Conservation (phyloP, 441 rosid species). For the Sinapis alba region DNA sequence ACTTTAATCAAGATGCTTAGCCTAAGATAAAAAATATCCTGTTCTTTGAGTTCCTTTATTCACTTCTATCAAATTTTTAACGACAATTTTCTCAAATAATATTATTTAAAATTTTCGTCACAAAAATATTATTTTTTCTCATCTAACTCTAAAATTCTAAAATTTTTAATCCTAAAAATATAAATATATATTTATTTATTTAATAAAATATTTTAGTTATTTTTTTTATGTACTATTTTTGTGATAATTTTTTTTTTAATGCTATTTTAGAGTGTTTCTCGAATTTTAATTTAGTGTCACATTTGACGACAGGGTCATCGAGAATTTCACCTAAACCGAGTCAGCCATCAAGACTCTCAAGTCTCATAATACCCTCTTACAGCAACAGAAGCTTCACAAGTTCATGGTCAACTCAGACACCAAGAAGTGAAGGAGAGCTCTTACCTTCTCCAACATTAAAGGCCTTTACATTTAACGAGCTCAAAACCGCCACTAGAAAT, state of each 20-base stretch:
- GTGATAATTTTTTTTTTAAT: too few species aligned
- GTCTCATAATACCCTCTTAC: slow-evolving; percentile 58
- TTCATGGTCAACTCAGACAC: slow-evolving; percentile 59
- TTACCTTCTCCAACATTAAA: slow-evolving; percentile 61
- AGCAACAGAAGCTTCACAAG: slow-evolving; percentile 45
- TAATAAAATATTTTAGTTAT: too few species aligned
- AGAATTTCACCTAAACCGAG: slow-evolving; percentile 57
- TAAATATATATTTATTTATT: too few species aligned
- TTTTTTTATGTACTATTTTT: too few species aligned
- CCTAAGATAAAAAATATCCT: not conserved
- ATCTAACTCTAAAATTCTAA: too few species aligned
- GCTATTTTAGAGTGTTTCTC: too few species aligned
- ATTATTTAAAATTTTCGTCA: too few species aligned
- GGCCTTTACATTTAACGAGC: slow-evolving; percentile 58
- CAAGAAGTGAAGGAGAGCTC: slow-evolving; percentile 64
- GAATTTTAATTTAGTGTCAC: too few species aligned
- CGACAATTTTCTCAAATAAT: too few species aligned
- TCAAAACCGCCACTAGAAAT: slow-evolving; percentile 65
- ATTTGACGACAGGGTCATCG: slow-evolving; percentile 52
- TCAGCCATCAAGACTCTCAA: slow-evolving; percentile 55
- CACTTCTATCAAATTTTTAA: slow-evolving; percentile 3
- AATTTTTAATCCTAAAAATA: too few species aligned
- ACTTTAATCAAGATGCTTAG: not conserved
- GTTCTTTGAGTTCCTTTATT: not conserved
- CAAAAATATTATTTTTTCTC: too few species aligned